Evolutionary conservation across 306 rosid genomes (phyloP), one percentile per base, ranked within the genome.

Genomic region (Fagus sylvatica): DNA sequence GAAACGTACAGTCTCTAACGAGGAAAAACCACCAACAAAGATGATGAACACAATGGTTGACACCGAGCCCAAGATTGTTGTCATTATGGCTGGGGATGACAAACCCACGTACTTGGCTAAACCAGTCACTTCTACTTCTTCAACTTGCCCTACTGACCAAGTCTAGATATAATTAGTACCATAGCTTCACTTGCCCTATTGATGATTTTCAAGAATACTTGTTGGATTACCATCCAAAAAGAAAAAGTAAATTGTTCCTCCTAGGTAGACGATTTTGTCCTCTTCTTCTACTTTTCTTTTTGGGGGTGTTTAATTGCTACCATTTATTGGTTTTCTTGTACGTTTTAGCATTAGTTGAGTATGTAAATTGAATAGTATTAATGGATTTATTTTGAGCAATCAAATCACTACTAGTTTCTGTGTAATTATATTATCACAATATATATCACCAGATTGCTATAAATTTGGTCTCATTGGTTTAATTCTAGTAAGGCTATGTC

Each of bases 1-100:
- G 46, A 85, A 82, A 34, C 85, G 73, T 22, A 22, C 28, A 48
- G 28, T 80, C 54, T 66, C 87, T 36, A 40, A 70, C 19, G 78
- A 72, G 10, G 82, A 57, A 43, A 84, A 84, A 71, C 67, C 62
- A 7, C 42, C 61, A 3, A 8, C 3, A 15, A 59, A 43, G 53
- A 3, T 7, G 1, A 43, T 6, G 33, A 65, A 51, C 37, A 1
- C 12, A 33, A 73, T 36, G 15, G 11, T 65, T 7, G 86, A 67
- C 9, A 56, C 60, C 1, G 80, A 69, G 77, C 85, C 87, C 11
- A 81, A 48, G 76, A 78, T 85, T 37, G 83, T 84, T 6, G 87
- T 88, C 65, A 82, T 88, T 17, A 81, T 88, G 88, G 92, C 90
- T 53, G 92, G 90, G n/a, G 84, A 86, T 19, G 78, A 84, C 46